These are phyloP conservation scores for Stephanodiscus minutulus DNA, from an alignment of 108 stramenopile genomes.

Conservation along the genomic window DNA sequence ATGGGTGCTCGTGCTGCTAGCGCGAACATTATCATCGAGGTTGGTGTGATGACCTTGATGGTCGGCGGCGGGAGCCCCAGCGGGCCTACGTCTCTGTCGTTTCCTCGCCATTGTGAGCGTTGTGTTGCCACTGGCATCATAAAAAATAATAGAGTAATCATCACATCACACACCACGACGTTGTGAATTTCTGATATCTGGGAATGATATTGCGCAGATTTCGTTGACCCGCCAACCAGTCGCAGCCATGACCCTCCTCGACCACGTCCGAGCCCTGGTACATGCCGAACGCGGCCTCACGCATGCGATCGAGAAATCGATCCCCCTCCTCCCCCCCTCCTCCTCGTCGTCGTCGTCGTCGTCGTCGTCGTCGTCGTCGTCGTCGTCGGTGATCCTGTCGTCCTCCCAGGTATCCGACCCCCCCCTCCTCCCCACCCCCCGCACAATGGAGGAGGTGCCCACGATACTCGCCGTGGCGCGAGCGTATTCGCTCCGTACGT, in stretches of 20 bases:
- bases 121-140: too few relatives aligned
- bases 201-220: too few relatives aligned
- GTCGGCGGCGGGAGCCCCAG: background rate
- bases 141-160: too few relatives aligned
- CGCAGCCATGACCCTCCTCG: conserved; percentile 36
- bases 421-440: conserved; percentile 62
- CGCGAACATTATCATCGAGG: background rate
- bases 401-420: conserved; percentile 15
- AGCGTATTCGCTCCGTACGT: conserved; percentile 66
- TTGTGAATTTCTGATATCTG: too few relatives aligned
- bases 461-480: conserved; percentile 73
- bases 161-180: too few relatives aligned
- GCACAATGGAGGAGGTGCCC: conserved; percentile 58
- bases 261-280: conserved; percentile 57
- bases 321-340: conserved; percentile 31
- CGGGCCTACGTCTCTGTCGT: background rate
- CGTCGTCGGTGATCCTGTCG: conserved; percentile 20
- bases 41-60: conserved; percentile 10
- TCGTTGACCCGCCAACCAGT: too few relatives aligned
- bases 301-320: conserved; percentile 57
- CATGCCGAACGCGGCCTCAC: conserved; percentile 76
- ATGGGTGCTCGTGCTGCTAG: background rate
- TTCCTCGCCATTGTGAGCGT: conserved; percentile 6
- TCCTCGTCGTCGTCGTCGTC: conserved; percentile 23
- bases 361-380: conserved; percentile 10